Conservation (phyloP, 768 basidiomycete genomes). For the Lanmaoa rubissima region DNA sequence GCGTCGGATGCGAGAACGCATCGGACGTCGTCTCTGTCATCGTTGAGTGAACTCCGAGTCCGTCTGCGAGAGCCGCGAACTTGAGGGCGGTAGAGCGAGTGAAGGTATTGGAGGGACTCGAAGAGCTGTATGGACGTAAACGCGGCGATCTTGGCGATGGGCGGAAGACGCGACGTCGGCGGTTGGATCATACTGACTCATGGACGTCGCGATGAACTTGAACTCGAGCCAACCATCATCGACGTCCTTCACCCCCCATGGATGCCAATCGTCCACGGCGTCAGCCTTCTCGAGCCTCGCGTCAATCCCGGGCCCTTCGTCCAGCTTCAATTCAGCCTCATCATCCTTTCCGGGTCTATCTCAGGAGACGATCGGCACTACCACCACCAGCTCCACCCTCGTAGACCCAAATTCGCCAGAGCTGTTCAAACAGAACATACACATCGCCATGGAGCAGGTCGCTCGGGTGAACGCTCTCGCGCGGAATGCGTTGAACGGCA, state of each 20-base stretch:
- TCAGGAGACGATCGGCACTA: constrained; percentile 23
- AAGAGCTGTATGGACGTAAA: constrained; percentile 37
- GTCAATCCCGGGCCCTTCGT: constrained; percentile 9
- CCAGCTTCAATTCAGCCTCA: constrained; percentile 1
- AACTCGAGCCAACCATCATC: constrained; percentile 8
- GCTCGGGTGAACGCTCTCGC: constrained; percentile 48
- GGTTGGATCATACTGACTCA: constrained; percentile 19
- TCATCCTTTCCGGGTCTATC: constrained; percentile 24
- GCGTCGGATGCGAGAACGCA: constrained; percentile 45
- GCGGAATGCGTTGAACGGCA: constrained; percentile 45
- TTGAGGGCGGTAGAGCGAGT: constrained; percentile 55
- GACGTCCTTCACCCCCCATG: constrained; percentile 8
- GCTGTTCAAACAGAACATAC: constrained; percentile 58
- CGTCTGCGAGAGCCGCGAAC: constrained; percentile 58
- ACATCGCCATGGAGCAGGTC: constrained; percentile 47
- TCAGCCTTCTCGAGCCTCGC: constrained; percentile 18
- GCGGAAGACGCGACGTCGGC: constrained; percentile 56
- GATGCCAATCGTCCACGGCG: constrained; percentile 15
- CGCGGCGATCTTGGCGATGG: constrained; percentile 44
- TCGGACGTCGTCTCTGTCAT: constrained; percentile 20
- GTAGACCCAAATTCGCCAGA: constrained; percentile 59
- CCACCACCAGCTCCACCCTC: constrained; percentile 12
- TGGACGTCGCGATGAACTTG: constrained; percentile 13
- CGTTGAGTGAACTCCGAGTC: neutral
- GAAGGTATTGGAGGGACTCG: constrained; percentile 50